Base-by-base conservation (phyloP, 2,329 filamentous ascomycete genomes). In the Daldinia sp. region DNA sequence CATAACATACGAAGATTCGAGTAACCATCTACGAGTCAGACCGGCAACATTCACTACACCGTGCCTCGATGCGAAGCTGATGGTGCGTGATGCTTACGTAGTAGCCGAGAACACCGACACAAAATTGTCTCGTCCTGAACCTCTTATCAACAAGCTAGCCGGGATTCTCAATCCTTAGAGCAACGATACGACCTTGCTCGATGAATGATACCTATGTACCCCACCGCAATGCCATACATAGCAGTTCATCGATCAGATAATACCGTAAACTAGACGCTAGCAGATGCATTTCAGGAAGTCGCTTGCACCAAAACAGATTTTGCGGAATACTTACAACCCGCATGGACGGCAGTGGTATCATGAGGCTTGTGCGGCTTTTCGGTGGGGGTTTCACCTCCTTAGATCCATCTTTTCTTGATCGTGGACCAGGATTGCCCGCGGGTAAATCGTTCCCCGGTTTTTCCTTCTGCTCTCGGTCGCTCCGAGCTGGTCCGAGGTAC, bases 401-500 rank as follows among this genome's bases (percentile, higher is more conserved):
- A 29, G 60, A 11, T 39, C 60, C 52, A 61, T 61, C 41, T 52
- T 63, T 63, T 34, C 32, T 21, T 43, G 58, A 66, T 68, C 66
- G 35, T 56, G 58, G 49, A 53, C 61, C 61, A 61, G 61, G 64
- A 65, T 61, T 63, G 34, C 52, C 34, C 50, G 49, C 52, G 52
- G 52, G 50, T 57, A 55, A 57, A 58, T 47, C 43, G 48, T 43
- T 65, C 51, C 67, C 64, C 57, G 50, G 48, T 58, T 58, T 61
- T 68, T 61, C 48, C 32, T 51, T 48, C 39, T 45, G 21, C 39
- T 61, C 43, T 70, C 68, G 68, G 68, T 64, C 39, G 58, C 53
- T 58, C 68, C 68, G 68, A 69, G 45, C 49, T 68, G 21, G 60
- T 58, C 67, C 68, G 67, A 68, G 58, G 53, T 69, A 58, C 54